Evolutionary conservation across 441 rosid species (phyloP).

Genomic region (Arabidopsis lyrata): DNA sequence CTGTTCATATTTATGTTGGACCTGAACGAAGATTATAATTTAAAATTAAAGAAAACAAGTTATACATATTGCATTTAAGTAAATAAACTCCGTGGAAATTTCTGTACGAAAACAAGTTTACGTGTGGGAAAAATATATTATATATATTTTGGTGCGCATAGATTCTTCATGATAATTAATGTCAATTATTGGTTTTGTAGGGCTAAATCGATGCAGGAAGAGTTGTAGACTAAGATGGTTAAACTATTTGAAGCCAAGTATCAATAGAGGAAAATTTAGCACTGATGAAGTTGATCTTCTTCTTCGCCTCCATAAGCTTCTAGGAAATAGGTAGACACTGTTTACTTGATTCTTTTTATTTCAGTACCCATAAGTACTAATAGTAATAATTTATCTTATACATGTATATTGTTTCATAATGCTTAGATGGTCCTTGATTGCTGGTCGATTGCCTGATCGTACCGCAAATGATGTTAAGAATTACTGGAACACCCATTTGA

Average conservation of each 20-base stretch:
- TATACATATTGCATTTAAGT: too few relatives aligned
- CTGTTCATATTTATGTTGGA: background rate
- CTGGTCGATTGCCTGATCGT: slow-evolving; percentile 60
- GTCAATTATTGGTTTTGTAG: slow-evolving; percentile 36
- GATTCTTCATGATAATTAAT: too few relatives aligned
- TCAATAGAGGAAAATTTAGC: slow-evolving; percentile 48
- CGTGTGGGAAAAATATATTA: too few relatives aligned
- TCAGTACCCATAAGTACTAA: too few relatives aligned
- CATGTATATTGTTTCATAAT: too few relatives aligned
- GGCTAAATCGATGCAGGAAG: slow-evolving; percentile 56
- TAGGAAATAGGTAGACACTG: slow-evolving; percentile 50
- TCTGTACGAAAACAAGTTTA: too few relatives aligned
- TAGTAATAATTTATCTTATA: too few relatives aligned
- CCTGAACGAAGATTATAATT: background rate
- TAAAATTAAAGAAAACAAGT: too few relatives aligned
- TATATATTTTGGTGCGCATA: too few relatives aligned
- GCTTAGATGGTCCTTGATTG: slow-evolving; percentile 58
- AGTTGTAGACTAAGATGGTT: slow-evolving; percentile 66
- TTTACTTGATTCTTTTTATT: background rate
- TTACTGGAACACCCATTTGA: slow-evolving; percentile 50
- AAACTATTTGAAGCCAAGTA: slow-evolving; percentile 54
- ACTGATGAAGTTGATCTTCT: slow-evolving; percentile 58
- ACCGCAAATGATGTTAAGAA: slow-evolving; percentile 62
- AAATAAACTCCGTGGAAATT: too few relatives aligned
- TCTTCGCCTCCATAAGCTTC: slow-evolving; percentile 53